Evolutionary conservation across 2,329 filamentous ascomycete species (phyloP).

Genomic region (Aspergillus neoniger): DNA sequence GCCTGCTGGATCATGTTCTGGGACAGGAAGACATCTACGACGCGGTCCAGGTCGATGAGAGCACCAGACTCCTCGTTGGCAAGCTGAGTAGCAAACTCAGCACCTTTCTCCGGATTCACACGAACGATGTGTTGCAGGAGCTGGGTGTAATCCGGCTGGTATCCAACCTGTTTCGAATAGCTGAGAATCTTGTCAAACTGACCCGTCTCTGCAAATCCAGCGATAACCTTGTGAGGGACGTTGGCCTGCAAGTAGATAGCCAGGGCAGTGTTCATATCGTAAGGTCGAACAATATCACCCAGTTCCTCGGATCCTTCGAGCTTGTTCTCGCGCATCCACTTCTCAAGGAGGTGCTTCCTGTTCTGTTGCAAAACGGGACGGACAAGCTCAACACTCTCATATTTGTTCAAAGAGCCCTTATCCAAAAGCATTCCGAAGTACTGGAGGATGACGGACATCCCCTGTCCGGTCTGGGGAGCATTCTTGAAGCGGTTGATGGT

Average conservation of each 20-base stretch:
- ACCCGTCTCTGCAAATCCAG: constrained; percentile 89
- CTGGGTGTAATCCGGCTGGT: constrained; percentile 92
- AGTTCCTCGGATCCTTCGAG: constrained; percentile 94
- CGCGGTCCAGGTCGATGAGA: constrained; percentile 87
- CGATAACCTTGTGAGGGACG: constrained; percentile 89
- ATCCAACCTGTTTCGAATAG: constrained; percentile 81
- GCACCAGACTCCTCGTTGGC: constrained; percentile 86
- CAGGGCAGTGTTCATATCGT: constrained; percentile 85
- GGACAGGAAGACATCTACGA: constrained; percentile 96
- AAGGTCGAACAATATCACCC: constrained; percentile 86
- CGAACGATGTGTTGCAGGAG: constrained; percentile 90
- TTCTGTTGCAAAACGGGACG: constrained; percentile 90
- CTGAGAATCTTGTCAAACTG: constrained; percentile 97
- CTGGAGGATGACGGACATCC: constrained; percentile 91
- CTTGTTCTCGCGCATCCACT: constrained; percentile 97
- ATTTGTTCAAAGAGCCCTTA: constrained; percentile 87
- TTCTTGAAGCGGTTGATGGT: constrained; percentile 97
- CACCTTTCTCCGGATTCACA: constrained; percentile 87
- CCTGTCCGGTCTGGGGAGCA: constrained; percentile 68
- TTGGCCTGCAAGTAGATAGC: constrained; percentile 89
- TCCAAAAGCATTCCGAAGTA: constrained; percentile 98
- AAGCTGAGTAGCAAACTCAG: constrained; percentile 90
- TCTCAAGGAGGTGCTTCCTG: constrained; percentile 92
- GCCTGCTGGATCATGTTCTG: constrained; percentile 98
- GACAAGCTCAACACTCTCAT: constrained; percentile 91